Evolutionary conservation across 257 asterid genomes (phyloP).

Genomic region (Solanum chmielewskii): DNA sequence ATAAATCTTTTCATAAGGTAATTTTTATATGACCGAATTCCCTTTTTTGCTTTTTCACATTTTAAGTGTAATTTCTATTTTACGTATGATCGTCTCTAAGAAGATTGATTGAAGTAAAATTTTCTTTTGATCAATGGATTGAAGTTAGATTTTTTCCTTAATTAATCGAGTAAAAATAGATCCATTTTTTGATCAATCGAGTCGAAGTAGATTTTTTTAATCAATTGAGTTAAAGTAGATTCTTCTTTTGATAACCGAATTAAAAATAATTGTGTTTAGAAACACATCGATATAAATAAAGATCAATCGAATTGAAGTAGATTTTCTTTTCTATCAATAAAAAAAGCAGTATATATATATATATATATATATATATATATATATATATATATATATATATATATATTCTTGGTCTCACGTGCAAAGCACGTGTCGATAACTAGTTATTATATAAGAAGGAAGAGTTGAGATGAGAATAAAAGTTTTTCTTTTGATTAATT

Average conservation of each 20-base stretch:
- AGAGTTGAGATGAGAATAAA: background rate
- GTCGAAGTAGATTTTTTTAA: too few relatives aligned
- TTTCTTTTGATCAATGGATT: too few relatives aligned
- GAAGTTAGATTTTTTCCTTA: background rate
- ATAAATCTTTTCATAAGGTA: background rate
- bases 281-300: background rate
- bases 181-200: accelerated
- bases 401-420: too few relatives aligned
- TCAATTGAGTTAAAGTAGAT: background rate
- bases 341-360: too few relatives aligned
- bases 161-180: too few relatives aligned
- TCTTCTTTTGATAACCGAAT: background rate
- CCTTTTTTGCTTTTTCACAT: too few relatives aligned
- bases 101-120: background rate
- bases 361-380: too few relatives aligned
- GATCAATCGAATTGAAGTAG: too few relatives aligned
- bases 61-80: background rate
- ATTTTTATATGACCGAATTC: background rate
- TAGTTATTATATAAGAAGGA: background rate
- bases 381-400: too few relatives aligned
- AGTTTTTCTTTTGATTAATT: background rate
- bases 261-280: background rate
- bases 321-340: too few relatives aligned
- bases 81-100: background rate
- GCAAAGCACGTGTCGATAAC: too few relatives aligned